Conservation (phyloP, 208 protist species). For the Leishmania amazonensis region DNA sequence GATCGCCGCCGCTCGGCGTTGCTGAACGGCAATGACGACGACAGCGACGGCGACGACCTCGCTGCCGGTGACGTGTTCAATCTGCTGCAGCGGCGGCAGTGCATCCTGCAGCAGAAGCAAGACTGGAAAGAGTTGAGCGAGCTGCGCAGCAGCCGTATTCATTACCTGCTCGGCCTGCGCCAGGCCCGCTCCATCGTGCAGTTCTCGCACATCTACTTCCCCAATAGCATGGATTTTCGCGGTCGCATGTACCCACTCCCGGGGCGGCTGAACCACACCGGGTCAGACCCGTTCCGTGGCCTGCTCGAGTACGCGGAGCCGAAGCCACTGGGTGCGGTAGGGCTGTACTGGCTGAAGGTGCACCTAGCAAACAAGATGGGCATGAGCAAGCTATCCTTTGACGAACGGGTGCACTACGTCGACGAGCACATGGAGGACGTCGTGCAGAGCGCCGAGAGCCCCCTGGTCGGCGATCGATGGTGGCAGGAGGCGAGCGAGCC, state of each 20-base stretch:
- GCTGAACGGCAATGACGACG: slow-evolving; percentile 15
- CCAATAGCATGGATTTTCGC: slow-evolving; percentile 98
- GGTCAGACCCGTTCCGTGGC: slow-evolving; percentile 92
- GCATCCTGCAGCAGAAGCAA: slow-evolving; percentile 63
- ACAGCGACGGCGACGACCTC: slow-evolving; percentile 34
- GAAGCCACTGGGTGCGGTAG: slow-evolving; percentile 92
- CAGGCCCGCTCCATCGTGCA: slow-evolving; percentile 88
- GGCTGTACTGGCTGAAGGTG: slow-evolving; percentile 98
- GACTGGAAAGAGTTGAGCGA: slow-evolving; percentile 88
- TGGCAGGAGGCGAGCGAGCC: slow-evolving; percentile 96
- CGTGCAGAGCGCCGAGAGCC: slow-evolving; percentile 80
- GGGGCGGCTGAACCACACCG: slow-evolving; percentile 97
- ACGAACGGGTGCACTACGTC: slow-evolving; percentile 94
- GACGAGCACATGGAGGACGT: slow-evolving; percentile 94
- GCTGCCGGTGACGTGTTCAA: slow-evolving; percentile 58
- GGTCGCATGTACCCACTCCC: slow-evolving; percentile 98
- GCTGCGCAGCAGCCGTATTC: slow-evolving; percentile 85
- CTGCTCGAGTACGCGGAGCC: slow-evolving; percentile 95
- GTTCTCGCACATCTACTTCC: slow-evolving; percentile 97
- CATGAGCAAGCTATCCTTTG: slow-evolving; percentile 96
- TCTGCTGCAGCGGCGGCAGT: slow-evolving; percentile 56
- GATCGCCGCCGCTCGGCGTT: slow-evolving; percentile 18
- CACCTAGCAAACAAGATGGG: slow-evolving; percentile 98
- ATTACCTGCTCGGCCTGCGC: slow-evolving; percentile 90
- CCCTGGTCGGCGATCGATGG: slow-evolving; percentile 85